Evolutionary conservation across 495 filamentous ascomycete genomes (phyloP).

Genomic region (Wilcoxina mikolae): DNA sequence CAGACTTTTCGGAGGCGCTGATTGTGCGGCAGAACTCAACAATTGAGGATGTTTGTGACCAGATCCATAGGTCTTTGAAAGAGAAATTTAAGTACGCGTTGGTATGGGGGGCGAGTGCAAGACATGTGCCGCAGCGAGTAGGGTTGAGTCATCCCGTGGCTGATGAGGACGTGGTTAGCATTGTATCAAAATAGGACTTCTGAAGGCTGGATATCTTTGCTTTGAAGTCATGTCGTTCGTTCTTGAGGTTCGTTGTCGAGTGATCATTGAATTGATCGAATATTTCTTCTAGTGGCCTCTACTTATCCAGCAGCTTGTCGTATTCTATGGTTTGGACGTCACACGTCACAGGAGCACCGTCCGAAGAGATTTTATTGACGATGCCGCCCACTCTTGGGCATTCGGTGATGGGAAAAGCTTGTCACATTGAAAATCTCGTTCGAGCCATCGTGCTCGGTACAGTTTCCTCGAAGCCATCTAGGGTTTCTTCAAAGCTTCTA

Average conservation of each 20-base stretch:
- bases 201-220: too few relatives aligned
- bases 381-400: too few relatives aligned
- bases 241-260: too few relatives aligned
- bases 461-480: background rate
- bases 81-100: constrained; percentile 98
- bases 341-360: too few relatives aligned
- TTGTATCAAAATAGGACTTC: constrained; percentile 60
- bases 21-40: constrained; percentile 78
- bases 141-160: constrained; percentile 73
- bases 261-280: too few relatives aligned
- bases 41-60: constrained; percentile 95
- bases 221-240: too few relatives aligned
- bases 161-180: constrained; percentile 95
- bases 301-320: too few relatives aligned
- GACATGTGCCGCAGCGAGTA: constrained; percentile 88
- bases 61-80: constrained; percentile 85
- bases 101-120: constrained; percentile 92
- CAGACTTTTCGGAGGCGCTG: constrained; percentile 80
- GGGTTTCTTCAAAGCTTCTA: background rate
- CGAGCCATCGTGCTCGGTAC: too few relatives aligned
- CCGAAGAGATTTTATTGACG: too few relatives aligned
- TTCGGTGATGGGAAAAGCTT: too few relatives aligned
- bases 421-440: background rate
- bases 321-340: too few relatives aligned
- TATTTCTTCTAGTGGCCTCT: too few relatives aligned